Conservation (phyloP, 805 yeast genomes). For the Torulaspora gathmanii region DNA sequence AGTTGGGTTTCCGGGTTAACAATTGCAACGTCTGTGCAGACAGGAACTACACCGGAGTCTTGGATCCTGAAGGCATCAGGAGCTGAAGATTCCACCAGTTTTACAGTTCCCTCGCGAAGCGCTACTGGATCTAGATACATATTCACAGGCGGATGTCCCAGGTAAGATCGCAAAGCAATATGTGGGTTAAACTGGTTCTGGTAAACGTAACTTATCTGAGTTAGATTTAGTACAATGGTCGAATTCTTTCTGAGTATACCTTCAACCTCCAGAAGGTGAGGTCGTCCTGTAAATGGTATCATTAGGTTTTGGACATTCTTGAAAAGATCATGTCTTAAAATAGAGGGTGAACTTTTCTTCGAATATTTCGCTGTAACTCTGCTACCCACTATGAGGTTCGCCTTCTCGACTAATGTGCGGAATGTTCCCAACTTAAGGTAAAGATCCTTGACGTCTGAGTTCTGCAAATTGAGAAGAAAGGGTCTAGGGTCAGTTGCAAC, state of each 20-base stretch:
- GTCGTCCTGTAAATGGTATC: conserved; percentile 74
- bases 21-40: conserved; percentile 87
- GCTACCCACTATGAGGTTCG: conserved; percentile 43
- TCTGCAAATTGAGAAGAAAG: conserved; percentile 64
- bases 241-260: conserved; percentile 59
- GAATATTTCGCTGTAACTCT: conserved; percentile 1
- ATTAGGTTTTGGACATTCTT: conserved; percentile 71
- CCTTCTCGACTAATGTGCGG: conserved; percentile 62
- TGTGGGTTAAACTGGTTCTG: conserved; percentile 78
- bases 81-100: conserved; percentile 60
- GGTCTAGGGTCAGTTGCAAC: conserved; percentile 69
- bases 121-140: conserved; percentile 83
- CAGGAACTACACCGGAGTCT: conserved; percentile 95
- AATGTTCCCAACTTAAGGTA: conserved; percentile 82
- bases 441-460: conserved; percentile 78
- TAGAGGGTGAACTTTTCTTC: conserved; percentile 15
- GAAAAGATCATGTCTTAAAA: conserved; percentile 36
- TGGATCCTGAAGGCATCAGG: conserved; percentile 62
- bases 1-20: conserved; percentile 88
- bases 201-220: conserved; percentile 72
- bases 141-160: conserved; percentile 84
- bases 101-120: conserved; percentile 81
- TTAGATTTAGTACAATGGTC: conserved; percentile 57
- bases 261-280: conserved; percentile 55
- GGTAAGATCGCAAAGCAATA: conserved; percentile 70